Conservation (phyloP, 306 rosid species). For the Ziziphus jujuba region DNA sequence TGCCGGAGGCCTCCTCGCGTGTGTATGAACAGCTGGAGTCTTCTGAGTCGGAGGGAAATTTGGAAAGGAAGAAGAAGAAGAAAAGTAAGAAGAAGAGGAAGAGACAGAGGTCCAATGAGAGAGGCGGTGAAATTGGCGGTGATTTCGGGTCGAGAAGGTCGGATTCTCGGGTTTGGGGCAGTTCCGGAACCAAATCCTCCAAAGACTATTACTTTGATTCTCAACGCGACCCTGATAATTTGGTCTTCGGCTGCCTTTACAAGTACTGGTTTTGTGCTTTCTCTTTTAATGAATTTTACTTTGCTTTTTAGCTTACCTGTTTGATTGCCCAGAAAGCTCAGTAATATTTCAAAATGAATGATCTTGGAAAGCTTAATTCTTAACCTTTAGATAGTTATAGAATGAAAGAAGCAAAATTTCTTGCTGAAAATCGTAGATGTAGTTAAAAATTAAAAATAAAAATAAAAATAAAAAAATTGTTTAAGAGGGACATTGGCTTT, state of each 20-base stretch:
- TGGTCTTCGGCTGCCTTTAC: conserved; percentile 72
- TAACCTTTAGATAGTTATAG: too few species aligned
- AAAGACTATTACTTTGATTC: conserved; percentile 82
- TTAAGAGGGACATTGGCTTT: too few species aligned
- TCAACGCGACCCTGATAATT: conserved; percentile 75
- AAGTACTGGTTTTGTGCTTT: conserved; percentile 30
- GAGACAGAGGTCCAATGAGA: conserved; percentile 44
- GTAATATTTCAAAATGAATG: too few species aligned
- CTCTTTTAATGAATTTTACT: neutral
- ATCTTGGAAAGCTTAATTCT: too few species aligned
- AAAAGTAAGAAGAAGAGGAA: conserved; percentile 51
- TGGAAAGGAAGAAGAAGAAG: conserved; percentile 31
- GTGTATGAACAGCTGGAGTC: conserved; percentile 73
- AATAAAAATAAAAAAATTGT: too few species aligned
- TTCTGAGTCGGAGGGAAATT: conserved; percentile 50
- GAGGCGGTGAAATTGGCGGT: conserved; percentile 32
- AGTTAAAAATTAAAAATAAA: too few species aligned
- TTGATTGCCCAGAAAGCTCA: neutral
- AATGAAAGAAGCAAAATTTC: neutral
- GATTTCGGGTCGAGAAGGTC: conserved; percentile 67
- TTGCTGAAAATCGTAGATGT: neutral
- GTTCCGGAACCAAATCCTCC: conserved; percentile 44
- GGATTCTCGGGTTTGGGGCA: conserved; percentile 74
- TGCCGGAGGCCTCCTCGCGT: conserved; percentile 24
- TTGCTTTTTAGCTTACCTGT: neutral